These are phyloP conservation scores for Astrothelium macrocarpum DNA, from an alignment of 495 filamentous ascomycete genomes.

Conservation along the genomic window DNA sequence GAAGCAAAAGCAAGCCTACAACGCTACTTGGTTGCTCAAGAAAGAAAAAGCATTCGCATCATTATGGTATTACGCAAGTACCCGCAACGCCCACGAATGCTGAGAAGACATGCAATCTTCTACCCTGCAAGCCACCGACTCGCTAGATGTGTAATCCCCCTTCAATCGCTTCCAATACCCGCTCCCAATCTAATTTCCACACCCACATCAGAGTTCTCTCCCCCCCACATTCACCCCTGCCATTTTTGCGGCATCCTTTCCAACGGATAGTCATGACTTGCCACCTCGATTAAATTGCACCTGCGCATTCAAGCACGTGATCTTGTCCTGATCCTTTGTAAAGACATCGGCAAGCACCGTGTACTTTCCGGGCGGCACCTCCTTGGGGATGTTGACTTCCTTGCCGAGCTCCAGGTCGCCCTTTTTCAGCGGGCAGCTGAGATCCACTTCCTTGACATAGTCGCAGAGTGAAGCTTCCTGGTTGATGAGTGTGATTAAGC, in stretches of 20 bases:
- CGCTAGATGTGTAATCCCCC: background rate
- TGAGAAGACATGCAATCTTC: background rate
- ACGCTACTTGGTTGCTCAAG: background rate
- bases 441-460: constrained; percentile 73
- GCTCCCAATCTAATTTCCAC: background rate
- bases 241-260: background rate
- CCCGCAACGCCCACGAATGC: constrained; percentile 2
- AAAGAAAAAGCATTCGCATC: background rate
- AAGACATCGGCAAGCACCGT: constrained; percentile 77
- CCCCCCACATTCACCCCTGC: constrained; percentile 8
- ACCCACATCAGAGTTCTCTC: constrained; percentile 8
- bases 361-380: constrained; percentile 89
- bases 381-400: constrained; percentile 69
- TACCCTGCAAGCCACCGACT: background rate
- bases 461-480: constrained; percentile 76
- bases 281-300: constrained; percentile 44
- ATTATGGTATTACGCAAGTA: constrained; percentile 1
- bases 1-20: background rate
- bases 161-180: too few relatives aligned
- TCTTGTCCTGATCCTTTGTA: constrained; percentile 52
- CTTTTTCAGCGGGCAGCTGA: constrained; percentile 77
- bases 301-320: constrained; percentile 72
- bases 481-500: constrained; percentile 77
- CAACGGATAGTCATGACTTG: constrained; percentile 3
- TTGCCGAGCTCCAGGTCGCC: constrained; percentile 65